These are phyloP conservation scores for Ophiostoma ips DNA, from an alignment of 2,329 filamentous ascomycete species.

Conservation along the genomic window DNA sequence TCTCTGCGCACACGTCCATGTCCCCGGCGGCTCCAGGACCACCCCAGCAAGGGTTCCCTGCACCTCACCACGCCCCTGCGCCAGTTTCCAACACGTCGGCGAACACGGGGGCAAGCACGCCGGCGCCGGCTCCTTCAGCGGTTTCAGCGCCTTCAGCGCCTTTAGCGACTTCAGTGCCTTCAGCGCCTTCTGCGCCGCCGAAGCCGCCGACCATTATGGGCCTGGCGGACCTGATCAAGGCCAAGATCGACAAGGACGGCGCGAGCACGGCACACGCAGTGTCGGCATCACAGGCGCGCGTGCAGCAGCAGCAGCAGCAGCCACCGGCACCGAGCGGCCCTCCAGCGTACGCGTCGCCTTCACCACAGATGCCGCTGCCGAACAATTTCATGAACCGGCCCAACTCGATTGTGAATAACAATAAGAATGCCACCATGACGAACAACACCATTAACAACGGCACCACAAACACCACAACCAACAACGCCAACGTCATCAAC, in stretches of 20 bases:
- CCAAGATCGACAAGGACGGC: conserved; percentile 14
- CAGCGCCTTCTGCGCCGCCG: not conserved
- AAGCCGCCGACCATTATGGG: conserved; percentile 9
- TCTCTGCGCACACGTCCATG: too few relatives aligned
- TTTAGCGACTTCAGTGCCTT: too few relatives aligned
- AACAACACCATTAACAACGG: not conserved
- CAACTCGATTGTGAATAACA: not conserved
- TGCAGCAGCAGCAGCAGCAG: not conserved
- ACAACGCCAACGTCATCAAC: conserved; percentile 6
- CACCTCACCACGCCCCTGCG: not conserved
- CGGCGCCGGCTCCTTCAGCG: not conserved
- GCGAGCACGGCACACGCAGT: not conserved
- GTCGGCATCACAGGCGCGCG: not conserved
- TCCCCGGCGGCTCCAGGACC: not conserved
- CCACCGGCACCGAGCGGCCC: not conserved
- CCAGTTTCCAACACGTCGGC: too few relatives aligned
- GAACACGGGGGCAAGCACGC: not conserved
- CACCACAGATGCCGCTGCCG: not conserved
- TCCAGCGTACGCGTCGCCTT: too few relatives aligned
- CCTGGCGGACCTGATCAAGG: conserved; percentile 15
- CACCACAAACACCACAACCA: conserved; percentile 12
- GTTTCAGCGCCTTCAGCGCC: not conserved
- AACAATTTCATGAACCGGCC: not conserved
- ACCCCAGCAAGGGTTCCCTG: not conserved
- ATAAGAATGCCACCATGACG: not conserved